Base-by-base conservation (phyloP, 768 basidiomycete species). In the Exidia glandulosa region DNA sequence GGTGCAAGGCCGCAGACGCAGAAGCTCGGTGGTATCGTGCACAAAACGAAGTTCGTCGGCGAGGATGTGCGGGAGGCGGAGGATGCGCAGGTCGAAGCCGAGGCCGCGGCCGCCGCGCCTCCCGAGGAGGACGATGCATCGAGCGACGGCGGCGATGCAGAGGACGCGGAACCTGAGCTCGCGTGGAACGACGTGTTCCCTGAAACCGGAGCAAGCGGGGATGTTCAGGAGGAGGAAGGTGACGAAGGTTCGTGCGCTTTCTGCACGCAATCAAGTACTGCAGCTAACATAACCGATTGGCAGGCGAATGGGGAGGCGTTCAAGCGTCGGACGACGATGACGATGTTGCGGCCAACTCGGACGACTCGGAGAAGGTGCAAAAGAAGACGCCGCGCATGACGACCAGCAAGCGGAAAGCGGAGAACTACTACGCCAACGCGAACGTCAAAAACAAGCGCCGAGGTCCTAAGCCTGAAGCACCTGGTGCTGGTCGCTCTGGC, bases 361-460 rank as follows among this genome's bases (percentile, higher is more conserved):
- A 74, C 47, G 68, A 66, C 1, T 70, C 70, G 14, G 66, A 65
- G 7, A 56, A 65, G 32, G 58, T 68, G 16, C 72, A 70, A 56
- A 75, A 71, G 68, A 91, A 90, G 71, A 87, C 81, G 64, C 70
- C 80, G 30, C 88, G 95, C 19, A 89, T 95, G 90, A 95, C 82
- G 66, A 98, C 96, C 1, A 92, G 85, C 78, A 99, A 99, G 92
- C 87, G 85, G 76, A 93, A 90, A 74, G 83, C 90, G 10, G 78
- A 80, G 59, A 97, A 98, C 75, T 97, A 93, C 76, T 96, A 90
- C 75, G 82, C 85, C 2, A 79, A 70, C 41, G 81, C 87, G 3
- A 93, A 93, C 63, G 89, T 93, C 63, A 93, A 93, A 77, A 92
- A 91, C 73, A 91, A 87, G 33, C 60, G 50, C 30, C 61, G 50